Evolutionary conservation across 495 filamentous ascomycete species (phyloP).

Genomic region (Xylaria bambusicola): DNA sequence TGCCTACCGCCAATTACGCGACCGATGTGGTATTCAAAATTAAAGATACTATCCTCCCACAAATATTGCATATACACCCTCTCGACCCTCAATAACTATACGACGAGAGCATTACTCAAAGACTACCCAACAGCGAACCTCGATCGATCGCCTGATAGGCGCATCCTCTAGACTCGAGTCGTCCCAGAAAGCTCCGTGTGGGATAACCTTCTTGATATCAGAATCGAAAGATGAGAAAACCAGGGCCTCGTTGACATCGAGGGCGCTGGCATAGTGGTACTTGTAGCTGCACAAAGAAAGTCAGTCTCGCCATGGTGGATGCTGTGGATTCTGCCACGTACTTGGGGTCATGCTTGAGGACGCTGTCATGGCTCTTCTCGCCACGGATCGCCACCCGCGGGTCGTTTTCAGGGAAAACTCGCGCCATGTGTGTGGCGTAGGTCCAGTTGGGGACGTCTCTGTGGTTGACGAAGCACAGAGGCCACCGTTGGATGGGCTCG

Average conservation of each 20-base stretch:
- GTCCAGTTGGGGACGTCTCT: slow-evolving; percentile 24
- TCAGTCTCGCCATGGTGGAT: background rate
- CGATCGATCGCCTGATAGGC: slow-evolving; percentile 31
- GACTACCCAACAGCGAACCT: slow-evolving; percentile 35
- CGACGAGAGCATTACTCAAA: slow-evolving; percentile 24
- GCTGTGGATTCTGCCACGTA: slow-evolving; percentile 13
- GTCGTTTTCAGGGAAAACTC: slow-evolving; percentile 31
- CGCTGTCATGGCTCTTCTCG: slow-evolving; percentile 31
- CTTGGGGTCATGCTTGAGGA: slow-evolving; percentile 31
- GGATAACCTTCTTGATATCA: slow-evolving; percentile 29
- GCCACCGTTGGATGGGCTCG: slow-evolving; percentile 31
- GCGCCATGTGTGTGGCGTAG: slow-evolving; percentile 28
- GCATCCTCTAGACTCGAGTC: slow-evolving; percentile 27
- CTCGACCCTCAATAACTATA: no score
- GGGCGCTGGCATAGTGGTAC: slow-evolving; percentile 43
- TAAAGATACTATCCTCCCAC: no score
- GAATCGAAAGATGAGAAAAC: slow-evolving; percentile 36
- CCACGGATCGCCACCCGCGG: slow-evolving; percentile 29
- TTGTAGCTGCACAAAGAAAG: slow-evolving; percentile 26
- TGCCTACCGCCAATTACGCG: no score
- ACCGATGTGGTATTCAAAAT: no score
- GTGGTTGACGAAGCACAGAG: slow-evolving; percentile 35
- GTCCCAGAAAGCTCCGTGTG: slow-evolving; percentile 35
- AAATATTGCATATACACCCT: no score
- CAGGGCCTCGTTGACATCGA: slow-evolving; percentile 35